Conservation (phyloP, 768 basidiomycete genomes). For the Myochromella boudieri region DNA sequence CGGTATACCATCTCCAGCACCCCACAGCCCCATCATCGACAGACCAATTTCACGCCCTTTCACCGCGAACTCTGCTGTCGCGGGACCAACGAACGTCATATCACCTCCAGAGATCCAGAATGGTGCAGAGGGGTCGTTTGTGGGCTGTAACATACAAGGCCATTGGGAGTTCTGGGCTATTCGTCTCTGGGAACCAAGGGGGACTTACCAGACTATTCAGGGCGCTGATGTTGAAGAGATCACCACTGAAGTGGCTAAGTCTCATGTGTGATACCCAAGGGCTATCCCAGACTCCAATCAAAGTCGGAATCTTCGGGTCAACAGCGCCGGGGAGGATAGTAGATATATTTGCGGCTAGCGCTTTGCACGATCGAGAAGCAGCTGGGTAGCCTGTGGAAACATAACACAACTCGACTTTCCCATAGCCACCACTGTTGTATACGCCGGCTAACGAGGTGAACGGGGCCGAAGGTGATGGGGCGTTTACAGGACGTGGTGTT, state of each 20-base stretch:
- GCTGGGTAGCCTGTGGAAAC: constrained; percentile 2
- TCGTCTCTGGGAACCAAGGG: neutral
- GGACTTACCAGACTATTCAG: constrained; percentile 15
- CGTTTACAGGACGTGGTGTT: constrained; percentile 13
- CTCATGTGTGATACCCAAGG: constrained; percentile 15
- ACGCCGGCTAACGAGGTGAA: constrained; percentile 19
- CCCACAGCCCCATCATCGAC: constrained; percentile 18
- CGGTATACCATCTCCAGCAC: constrained; percentile 17
- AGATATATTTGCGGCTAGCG: constrained; percentile 3
- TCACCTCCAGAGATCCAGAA: constrained; percentile 18
- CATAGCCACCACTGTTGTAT: constrained; percentile 23
- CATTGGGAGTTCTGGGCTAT: neutral
- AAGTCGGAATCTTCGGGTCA: constrained; percentile 15
- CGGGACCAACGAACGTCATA: constrained; percentile 3
- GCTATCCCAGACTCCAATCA: constrained; percentile 15
- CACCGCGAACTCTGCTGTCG: constrained; percentile 17
- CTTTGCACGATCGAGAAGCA: constrained; percentile 1
- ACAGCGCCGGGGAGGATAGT: constrained; percentile 17
- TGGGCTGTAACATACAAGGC: constrained; percentile 9
- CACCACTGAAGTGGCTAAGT: constrained; percentile 17
- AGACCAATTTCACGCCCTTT: constrained; percentile 16
- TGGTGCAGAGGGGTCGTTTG: constrained; percentile 7
- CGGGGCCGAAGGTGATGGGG: constrained; percentile 11
- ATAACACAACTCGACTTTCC: constrained; percentile 21
- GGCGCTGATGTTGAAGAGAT: constrained; percentile 17